Evolutionary conservation across 179 eudicot species (phyloP), one percentile per base, ranked within the genome.

Genomic region (Spergularia azorica): DNA sequence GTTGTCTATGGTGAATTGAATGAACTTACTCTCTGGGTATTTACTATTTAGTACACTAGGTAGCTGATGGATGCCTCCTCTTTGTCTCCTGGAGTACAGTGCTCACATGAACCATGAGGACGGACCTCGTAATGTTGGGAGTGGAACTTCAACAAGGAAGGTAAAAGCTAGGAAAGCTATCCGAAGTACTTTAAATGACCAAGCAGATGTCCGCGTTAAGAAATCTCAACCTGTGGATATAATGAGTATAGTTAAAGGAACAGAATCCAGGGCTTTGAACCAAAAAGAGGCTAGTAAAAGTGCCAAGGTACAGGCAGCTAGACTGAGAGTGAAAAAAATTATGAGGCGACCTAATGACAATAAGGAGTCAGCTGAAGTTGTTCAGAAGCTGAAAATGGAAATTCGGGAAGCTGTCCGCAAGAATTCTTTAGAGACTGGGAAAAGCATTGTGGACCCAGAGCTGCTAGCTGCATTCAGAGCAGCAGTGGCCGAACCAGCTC

Each of bases 401-500:
- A 95, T 95, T 67, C 88, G 92, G 84, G 98, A 95, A 75, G 98
- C 95, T 70, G 88, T 93, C 68, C 88, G 89, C 57, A 84, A 90
- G 74, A 89, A 81, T 83, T 83, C 95, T 38, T 77, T 90, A 39
- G 78, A 89, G 12, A 4, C 80, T 67, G 93, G 89, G 59, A 85
- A 83, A 78, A 86, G 81, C 79, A 85, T 83, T 70, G 80, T 94
- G 79, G 97, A 95, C 73, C 95, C 93, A 16, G 89, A 91, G 78
- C 89, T 95, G 82, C 84, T 95, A 72, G 88, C 89, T 78, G 98
- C 98, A 66, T 95, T 95, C 81, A 87, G 98, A 76, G 95, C 88
- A 70, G 97, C 92, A 67, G 87, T 74, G 51, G 78, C 89, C 74
- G 97, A 84, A 82, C 85, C 87, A 83, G 61, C 81, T 70, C 87